Evolutionary conservation across 164 flowering plant species (phyloP).

Genomic region (Umbellularia californica): DNA sequence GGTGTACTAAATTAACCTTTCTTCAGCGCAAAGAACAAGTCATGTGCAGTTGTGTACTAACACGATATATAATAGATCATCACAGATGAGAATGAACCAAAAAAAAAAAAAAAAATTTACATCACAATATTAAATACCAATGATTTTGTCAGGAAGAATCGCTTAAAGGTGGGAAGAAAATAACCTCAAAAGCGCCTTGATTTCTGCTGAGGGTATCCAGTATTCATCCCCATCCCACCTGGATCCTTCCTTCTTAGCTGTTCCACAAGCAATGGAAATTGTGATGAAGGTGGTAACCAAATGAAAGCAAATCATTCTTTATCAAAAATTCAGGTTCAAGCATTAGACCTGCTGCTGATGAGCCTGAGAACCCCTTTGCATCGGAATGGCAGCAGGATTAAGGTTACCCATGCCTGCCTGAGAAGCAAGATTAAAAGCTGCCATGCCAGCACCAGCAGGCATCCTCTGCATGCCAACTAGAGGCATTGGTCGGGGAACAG

Average conservation of each 20-base stretch:
- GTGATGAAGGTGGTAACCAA: neutral
- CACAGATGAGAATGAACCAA: too few relatives aligned
- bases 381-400: constrained; percentile 73
- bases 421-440: constrained; percentile 70
- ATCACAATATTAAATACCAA: too few relatives aligned
- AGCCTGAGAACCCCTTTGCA: constrained; percentile 77
- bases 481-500: constrained; percentile 63
- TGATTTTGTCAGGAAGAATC: neutral
- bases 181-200: constrained; percentile 63
- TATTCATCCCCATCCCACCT: constrained; percentile 60
- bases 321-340: neutral
- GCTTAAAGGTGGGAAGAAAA: neutral
- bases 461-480: constrained; percentile 77
- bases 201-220: constrained; percentile 84
- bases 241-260: constrained; percentile 88
- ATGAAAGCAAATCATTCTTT: neutral
- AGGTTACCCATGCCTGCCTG: constrained; percentile 84
- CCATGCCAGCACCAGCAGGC: constrained; percentile 66
- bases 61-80: too few relatives aligned
- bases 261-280: constrained; percentile 4
- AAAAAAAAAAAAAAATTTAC: too few relatives aligned
- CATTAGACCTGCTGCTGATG: constrained; percentile 66
- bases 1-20: too few relatives aligned
- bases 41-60: too few relatives aligned
- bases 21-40: too few relatives aligned